These are phyloP conservation scores for Metschnikowia hibisci DNA, from an alignment of 805 yeast genomes.

Conservation along the genomic window DNA sequence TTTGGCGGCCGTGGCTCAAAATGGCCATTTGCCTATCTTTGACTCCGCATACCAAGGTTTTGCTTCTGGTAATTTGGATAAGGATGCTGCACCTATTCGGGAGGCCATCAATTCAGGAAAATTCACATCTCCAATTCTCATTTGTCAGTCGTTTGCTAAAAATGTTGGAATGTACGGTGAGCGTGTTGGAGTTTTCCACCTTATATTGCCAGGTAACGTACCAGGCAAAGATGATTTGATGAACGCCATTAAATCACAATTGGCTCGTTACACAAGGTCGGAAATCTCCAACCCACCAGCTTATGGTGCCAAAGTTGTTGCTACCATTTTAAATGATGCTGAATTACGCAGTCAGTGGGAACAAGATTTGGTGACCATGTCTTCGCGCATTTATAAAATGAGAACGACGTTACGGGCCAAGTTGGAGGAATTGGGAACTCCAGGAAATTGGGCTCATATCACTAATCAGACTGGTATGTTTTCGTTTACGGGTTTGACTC, in stretches of 20 bases:
- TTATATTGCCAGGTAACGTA: constrained; percentile 45
- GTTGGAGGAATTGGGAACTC: constrained; percentile 62
- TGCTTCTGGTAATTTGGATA: constrained; percentile 80
- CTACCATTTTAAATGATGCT: constrained; percentile 66
- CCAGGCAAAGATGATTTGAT: constrained; percentile 9
- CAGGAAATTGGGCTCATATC: constrained; percentile 92
- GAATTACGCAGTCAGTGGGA: constrained; percentile 76
- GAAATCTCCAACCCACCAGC: constrained; percentile 94
- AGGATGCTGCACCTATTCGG: constrained; percentile 82
- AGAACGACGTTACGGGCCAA: constrained; percentile 61
- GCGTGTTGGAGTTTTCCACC: constrained; percentile 90
- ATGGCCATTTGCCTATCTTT: constrained; percentile 74
- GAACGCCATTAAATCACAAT: constrained; percentile 57
- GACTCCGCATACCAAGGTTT: constrained; percentile 98
- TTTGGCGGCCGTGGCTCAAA: constrained; percentile 53
- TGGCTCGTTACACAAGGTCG: constrained; percentile 70
- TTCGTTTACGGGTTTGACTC: constrained; percentile 82
- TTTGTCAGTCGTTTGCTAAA: constrained; percentile 95
- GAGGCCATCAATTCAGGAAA: constrained; percentile 45
- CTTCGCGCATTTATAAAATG: constrained; percentile 77
- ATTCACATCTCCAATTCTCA: constrained; percentile 50
- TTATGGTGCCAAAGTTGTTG: constrained; percentile 89
- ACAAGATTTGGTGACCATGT: constrained; percentile 79
- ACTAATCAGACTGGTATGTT: constrained; percentile 94
- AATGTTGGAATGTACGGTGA: constrained; percentile 97